Percentiles rank a stretch among this genome's conserved stretches.
These are phyloP conservation scores for Aspergillus brunneoviolaceus DNA, from an alignment of 2,329 filamentous ascomycete species.

Conservation along the genomic window DNA sequence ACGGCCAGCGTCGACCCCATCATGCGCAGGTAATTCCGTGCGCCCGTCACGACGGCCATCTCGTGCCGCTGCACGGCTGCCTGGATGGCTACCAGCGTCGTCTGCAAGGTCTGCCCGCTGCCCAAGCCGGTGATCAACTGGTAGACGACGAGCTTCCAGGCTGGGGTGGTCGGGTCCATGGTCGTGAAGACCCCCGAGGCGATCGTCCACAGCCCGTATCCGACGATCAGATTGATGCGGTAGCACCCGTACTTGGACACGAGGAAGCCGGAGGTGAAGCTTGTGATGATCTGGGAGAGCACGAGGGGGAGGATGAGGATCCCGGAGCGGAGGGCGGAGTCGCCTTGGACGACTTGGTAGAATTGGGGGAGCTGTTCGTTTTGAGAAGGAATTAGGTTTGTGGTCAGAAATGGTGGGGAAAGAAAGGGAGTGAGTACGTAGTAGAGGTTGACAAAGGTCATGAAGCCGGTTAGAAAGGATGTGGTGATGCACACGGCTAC, in stretches of 20 bases:
- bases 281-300: background rate
- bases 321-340: background rate
- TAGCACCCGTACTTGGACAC: background rate
- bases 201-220: background rate
- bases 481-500: background rate
- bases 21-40: background rate
- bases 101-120: background rate
- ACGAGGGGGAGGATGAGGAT: background rate
- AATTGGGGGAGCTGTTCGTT: background rate
- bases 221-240: background rate
- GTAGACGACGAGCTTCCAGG: background rate
- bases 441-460: background rate
- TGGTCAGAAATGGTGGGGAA: background rate
- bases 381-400: background rate
- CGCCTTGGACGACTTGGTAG: background rate
- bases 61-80: background rate
- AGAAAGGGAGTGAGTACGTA: background rate
- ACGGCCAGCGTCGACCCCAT: background rate
- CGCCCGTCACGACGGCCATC: background rate
- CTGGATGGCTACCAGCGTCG: background rate
- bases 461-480: background rate
- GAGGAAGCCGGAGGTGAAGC: background rate
- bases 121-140: background rate
- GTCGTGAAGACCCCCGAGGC: background rate
- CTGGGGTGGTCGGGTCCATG: background rate